phyloP scores from a whole-genome alignment of 139 green algal species.

The Picochlorum sp. region DNA sequence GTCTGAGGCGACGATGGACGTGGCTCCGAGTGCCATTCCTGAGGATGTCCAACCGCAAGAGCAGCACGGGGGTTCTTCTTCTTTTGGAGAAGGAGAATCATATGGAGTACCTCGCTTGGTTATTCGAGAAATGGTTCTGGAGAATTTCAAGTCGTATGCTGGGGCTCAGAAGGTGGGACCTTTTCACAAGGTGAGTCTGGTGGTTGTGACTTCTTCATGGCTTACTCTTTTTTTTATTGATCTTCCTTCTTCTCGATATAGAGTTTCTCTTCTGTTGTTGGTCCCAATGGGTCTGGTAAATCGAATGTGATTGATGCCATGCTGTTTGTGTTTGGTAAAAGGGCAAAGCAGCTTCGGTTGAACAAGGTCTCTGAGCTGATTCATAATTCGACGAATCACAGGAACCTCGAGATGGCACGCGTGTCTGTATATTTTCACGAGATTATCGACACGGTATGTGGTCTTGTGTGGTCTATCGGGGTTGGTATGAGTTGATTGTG shows the following conservation, averaged over 20 bases:
- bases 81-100: not conserved
- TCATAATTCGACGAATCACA: slow-evolving; percentile 91
- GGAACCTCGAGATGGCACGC: slow-evolving; percentile 71
- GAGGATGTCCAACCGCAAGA: not conserved
- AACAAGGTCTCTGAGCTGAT: slow-evolving; percentile 99
- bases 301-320: slow-evolving; percentile 99
- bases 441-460: slow-evolving; percentile 84
- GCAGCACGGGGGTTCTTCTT: not conserved
- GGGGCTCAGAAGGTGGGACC: slow-evolving; percentile 83
- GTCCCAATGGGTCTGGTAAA: slow-evolving; percentile 96
- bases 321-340: slow-evolving; percentile 98
- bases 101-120: slow-evolving; percentile 51
- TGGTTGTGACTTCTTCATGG: not conserved
- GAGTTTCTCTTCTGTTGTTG: slow-evolving; percentile 95
- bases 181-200: slow-evolving; percentile 87
- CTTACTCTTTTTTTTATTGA: too few species aligned
- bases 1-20: not conserved
- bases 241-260: slow-evolving; percentile 27
- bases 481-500: not conserved
- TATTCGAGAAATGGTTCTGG: slow-evolving; percentile 89
- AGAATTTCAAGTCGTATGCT: slow-evolving; percentile 99
- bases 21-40: not conserved
- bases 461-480: not conserved
- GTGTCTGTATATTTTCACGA: slow-evolving; percentile 95
- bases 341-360: slow-evolving; percentile 95